Evolutionary conservation across 345 rosid genomes (phyloP).

Genomic region (Carallia brachiata): DNA sequence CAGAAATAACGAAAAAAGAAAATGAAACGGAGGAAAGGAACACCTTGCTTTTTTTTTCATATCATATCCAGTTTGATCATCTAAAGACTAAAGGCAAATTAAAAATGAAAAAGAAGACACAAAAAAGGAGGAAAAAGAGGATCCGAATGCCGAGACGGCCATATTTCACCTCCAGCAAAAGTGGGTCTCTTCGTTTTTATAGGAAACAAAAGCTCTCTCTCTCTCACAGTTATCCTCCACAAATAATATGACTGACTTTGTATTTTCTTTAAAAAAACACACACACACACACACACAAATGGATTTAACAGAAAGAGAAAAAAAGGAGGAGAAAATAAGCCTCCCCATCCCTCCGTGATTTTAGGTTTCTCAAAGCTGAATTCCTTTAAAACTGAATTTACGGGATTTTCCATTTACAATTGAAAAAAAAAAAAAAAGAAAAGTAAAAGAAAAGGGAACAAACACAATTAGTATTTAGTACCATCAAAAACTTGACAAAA

Average conservation of each 20-base stretch:
- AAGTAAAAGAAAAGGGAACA: neutral
- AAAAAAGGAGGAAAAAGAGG: constrained; percentile 7
- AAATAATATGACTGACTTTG: constrained; percentile 2
- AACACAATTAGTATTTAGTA: no score
- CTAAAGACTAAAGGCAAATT: neutral
- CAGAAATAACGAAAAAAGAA: neutral
- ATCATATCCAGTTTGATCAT: constrained; percentile 14
- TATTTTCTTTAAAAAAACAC: no score
- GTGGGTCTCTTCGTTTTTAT: constrained; percentile 29
- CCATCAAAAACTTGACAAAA: no score
- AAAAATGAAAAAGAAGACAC: neutral
- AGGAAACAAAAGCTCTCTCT: constrained; percentile 20
- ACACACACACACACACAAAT: no score
- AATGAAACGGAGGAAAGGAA: neutral
- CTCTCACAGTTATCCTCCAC: constrained; percentile 36
- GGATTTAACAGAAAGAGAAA: no score
- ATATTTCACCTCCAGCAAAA: constrained; percentile 33
- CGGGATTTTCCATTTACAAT: no score
- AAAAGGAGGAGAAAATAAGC: no score
- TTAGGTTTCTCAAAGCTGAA: constrained; percentile 36
- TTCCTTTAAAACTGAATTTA: neutral
- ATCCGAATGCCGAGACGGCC: constrained; percentile 24
- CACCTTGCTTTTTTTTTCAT: neutral
- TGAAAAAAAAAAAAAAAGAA: neutral
- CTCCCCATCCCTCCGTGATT: constrained; percentile 31